A percentile compares a stretch with the other conserved stretches of the same genome.
These are phyloP conservation scores for Aureoboletus auriporus DNA, from an alignment of 768 basidiomycete genomes.

Conservation along the genomic window DNA sequence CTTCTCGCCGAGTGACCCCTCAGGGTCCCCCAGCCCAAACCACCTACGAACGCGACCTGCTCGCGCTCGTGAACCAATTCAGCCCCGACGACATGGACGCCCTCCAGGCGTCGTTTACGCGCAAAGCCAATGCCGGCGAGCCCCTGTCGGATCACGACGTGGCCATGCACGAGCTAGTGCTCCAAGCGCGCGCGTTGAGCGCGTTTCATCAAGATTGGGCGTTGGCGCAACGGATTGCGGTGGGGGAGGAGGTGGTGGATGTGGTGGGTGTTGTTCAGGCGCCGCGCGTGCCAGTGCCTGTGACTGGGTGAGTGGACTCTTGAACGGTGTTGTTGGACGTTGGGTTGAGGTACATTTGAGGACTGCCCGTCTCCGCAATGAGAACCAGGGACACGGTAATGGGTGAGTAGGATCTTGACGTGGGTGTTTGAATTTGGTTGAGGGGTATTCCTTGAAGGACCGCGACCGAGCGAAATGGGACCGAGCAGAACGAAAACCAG, in stretches of 20 bases:
- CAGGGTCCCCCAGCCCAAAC: slow-evolving; percentile 10
- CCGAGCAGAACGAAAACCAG: not conserved
- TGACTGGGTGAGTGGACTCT: not conserved
- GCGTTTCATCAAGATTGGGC: slow-evolving; percentile 17
- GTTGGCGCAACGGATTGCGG: slow-evolving; percentile 19
- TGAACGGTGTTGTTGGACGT: not conserved
- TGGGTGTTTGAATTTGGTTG: no score
- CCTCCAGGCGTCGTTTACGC: slow-evolving; percentile 7
- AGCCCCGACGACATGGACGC: slow-evolving; percentile 17
- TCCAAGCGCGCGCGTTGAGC: slow-evolving; percentile 19
- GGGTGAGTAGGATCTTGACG: no score
- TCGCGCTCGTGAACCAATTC: slow-evolving; percentile 17
- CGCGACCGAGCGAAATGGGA: no score
- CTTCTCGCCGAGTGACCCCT: slow-evolving; percentile 14
- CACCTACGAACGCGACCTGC: slow-evolving; percentile 25
- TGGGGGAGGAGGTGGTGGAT: slow-evolving; percentile 3
- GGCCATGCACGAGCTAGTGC: slow-evolving; percentile 21
- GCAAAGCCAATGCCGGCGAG: slow-evolving; percentile 2
- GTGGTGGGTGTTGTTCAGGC: not conserved
- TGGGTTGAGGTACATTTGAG: slow-evolving; percentile 6
- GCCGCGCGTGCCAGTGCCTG: not conserved
- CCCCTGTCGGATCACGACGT: slow-evolving; percentile 21
- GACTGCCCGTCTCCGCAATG: not conserved
- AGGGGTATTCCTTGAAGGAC: no score
- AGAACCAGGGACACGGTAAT: no score